Conservation (phyloP, 768 basidiomycete species). For the Serpula lacrymans region DNA sequence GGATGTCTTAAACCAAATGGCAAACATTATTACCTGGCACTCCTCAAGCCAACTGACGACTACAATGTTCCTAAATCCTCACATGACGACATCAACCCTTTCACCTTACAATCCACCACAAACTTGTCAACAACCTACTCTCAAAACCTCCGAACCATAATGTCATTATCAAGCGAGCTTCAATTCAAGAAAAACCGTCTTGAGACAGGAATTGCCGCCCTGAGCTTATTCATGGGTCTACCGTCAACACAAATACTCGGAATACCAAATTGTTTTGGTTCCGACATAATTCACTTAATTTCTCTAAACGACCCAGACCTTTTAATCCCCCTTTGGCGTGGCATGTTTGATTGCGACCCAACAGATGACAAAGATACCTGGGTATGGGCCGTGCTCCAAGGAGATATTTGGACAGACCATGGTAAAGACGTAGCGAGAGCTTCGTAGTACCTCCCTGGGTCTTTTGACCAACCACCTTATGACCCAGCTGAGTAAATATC, state of each 20-base stretch:
- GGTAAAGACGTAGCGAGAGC: constrained; percentile 28
- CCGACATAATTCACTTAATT: constrained; percentile 38
- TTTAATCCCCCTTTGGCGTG: constrained; percentile 29
- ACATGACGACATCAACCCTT: no score
- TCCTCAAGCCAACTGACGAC: no score
- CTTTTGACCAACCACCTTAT: constrained; percentile 38
- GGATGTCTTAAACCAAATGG: constrained; percentile 41
- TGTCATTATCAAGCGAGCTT: background rate
- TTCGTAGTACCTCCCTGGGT: constrained; percentile 33
- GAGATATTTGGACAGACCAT: constrained; percentile 32
- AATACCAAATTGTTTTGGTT: constrained; percentile 27
- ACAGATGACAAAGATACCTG: constrained; percentile 17
- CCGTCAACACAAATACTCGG: constrained; percentile 12
- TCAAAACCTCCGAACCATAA: background rate
- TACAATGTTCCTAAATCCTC: no score
- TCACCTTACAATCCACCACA: no score
- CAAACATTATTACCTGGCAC: no score
- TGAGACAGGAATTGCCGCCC: constrained; percentile 33
- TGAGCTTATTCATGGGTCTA: constrained; percentile 32
- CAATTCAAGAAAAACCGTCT: constrained; percentile 12
- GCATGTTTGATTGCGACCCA: constrained; percentile 16
- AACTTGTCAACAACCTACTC: no score
- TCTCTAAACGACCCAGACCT: constrained; percentile 36
- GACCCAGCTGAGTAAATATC: constrained; percentile 39
- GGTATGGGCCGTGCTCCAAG: constrained; percentile 27